Evolutionary conservation across 75 land plant genomes (phyloP).

Genomic region (Azolla pinnata): DNA sequence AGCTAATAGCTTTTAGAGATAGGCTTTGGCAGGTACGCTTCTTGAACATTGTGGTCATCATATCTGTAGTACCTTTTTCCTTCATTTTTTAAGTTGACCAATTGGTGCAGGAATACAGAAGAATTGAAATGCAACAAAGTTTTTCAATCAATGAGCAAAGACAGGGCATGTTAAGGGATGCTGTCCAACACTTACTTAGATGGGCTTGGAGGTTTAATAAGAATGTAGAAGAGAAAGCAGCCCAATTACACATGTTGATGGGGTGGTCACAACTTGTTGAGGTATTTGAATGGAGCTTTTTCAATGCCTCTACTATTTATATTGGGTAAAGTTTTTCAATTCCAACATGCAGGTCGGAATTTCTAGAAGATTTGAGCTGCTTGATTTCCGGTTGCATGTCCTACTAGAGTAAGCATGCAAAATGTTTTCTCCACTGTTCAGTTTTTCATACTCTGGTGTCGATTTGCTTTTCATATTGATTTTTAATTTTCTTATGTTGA

Average conservation of each 20-base stretch:
- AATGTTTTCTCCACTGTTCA: constrained; percentile 1
- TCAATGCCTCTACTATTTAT: too few species aligned
- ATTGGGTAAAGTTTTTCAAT: neutral
- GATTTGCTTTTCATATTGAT: neutral
- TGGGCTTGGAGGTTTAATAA: constrained; percentile 95
- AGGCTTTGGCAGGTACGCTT: constrained; percentile 87
- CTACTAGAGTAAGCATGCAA: constrained; percentile 86
- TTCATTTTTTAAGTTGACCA: neutral
- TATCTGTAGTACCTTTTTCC: constrained; percentile 2
- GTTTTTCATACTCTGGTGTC: neutral
- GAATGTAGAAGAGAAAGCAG: constrained; percentile 89
- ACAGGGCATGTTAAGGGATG: constrained; percentile 46
- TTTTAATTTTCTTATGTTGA: neutral
- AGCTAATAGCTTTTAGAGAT: constrained; percentile 70
- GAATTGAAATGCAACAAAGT: constrained; percentile 36
- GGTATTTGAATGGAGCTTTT: constrained; percentile 29
- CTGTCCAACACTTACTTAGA: constrained; percentile 69
- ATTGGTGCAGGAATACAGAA: constrained; percentile 42
- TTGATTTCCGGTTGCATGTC: constrained; percentile 54
- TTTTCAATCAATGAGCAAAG: constrained; percentile 41
- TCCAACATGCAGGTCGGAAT: constrained; percentile 44
- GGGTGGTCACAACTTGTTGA: constrained; percentile 94
- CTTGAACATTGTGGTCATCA: neutral
- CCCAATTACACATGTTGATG: constrained; percentile 89
- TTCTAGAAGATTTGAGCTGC: constrained; percentile 57